A percentile compares a stretch with the other conserved stretches of the same genome.
These are phyloP conservation scores for Volutella citrinella DNA, from an alignment of 2,329 filamentous ascomycete genomes.

Conservation along the genomic window DNA sequence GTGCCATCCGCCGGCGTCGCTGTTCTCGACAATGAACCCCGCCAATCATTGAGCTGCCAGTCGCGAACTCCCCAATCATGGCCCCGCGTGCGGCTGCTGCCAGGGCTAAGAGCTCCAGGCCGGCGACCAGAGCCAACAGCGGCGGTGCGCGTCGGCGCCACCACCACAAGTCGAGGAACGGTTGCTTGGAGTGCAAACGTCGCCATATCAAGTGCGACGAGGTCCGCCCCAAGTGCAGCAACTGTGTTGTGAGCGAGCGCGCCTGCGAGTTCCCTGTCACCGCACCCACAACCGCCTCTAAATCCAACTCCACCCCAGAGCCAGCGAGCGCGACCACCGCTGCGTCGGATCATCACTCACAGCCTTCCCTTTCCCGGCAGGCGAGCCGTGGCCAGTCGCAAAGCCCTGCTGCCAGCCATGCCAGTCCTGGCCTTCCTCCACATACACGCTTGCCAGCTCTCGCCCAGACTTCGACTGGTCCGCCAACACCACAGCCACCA, in stretches of 20 bases:
- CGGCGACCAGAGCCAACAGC: too few species aligned
- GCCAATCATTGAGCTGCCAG: too few species aligned
- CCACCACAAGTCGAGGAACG: slow-evolving; percentile 40
- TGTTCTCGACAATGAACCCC: too few species aligned
- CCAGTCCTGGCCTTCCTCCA: slow-evolving; percentile 12
- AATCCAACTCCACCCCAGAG: slow-evolving; percentile 8
- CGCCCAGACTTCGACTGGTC: slow-evolving; percentile 14
- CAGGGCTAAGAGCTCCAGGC: too few species aligned
- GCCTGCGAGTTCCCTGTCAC: slow-evolving; percentile 32
- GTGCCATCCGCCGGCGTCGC: too few species aligned
- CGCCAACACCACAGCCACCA: slow-evolving; percentile 13
- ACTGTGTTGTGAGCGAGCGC: slow-evolving; percentile 36
- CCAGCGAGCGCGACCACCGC: too few species aligned
- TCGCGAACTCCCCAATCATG: too few species aligned
- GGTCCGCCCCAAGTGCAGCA: slow-evolving; percentile 36
- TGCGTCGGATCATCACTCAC: too few species aligned
- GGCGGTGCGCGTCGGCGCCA: too few species aligned
- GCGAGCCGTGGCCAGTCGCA: slow-evolving; percentile 12
- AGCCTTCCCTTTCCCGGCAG: too few species aligned
- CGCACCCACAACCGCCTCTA: slow-evolving; percentile 1
- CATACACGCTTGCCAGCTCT: slow-evolving; percentile 10
- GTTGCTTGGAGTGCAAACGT: slow-evolving; percentile 39
- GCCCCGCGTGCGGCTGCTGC: too few species aligned
- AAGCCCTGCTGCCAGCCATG: slow-evolving; percentile 20
- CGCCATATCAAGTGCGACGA: slow-evolving; percentile 44